These are phyloP conservation scores for Trichosanthes truncata DNA, from an alignment of 306 rosid genomes.

Conservation along the genomic window DNA sequence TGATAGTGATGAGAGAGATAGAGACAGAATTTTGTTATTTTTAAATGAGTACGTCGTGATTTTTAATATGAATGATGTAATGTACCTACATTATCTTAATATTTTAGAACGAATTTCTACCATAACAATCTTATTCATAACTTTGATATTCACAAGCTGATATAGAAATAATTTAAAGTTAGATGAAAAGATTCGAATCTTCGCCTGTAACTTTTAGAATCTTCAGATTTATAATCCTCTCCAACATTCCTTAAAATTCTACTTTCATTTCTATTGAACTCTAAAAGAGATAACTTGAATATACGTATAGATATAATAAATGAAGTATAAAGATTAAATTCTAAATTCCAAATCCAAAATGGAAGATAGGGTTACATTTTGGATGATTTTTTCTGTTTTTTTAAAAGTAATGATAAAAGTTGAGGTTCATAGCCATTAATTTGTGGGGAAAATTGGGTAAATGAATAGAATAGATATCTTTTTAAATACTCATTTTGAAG, in stretches of 20 bases:
- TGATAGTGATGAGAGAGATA: not conserved
- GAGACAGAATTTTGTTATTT: not conserved
- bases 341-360: too few relatives aligned
- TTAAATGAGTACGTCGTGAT: not conserved
- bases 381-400: too few relatives aligned
- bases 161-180: not conserved
- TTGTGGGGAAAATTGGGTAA: not conserved
- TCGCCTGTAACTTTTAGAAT: too few relatives aligned
- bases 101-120: not conserved
- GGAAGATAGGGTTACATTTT: not conserved
- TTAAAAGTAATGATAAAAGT: not conserved
- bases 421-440: not conserved
- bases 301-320: too few relatives aligned
- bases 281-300: too few relatives aligned
- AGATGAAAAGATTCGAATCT: not conserved
- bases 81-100: not conserved
- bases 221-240: too few relatives aligned
- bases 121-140: not conserved
- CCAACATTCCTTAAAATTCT: too few relatives aligned
- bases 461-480: not conserved
- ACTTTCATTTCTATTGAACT: too few relatives aligned
- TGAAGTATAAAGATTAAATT: too few relatives aligned
- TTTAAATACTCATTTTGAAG: not conserved
- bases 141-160: not conserved
- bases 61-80: not conserved